Percentiles rank a stretch among this genome's conserved stretches.
Evolutionary conservation across 495 filamentous ascomycete genomes (phyloP).

Genomic region (Glonium stellatum): DNA sequence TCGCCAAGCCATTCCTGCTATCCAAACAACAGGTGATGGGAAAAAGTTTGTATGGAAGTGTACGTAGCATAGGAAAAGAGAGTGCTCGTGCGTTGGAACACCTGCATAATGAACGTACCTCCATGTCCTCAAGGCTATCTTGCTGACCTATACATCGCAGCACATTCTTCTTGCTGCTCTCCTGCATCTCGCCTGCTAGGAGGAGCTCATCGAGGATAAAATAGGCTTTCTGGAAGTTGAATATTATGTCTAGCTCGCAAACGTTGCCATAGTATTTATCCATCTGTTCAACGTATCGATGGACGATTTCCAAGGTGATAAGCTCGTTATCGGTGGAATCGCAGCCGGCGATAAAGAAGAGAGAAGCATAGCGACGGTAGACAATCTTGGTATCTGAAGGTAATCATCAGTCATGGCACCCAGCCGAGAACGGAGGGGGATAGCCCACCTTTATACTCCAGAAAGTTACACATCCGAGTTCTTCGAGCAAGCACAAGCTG

Average conservation of each 20-base stretch:
- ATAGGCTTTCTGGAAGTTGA: constrained; percentile 99
- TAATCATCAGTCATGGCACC: constrained; percentile 11
- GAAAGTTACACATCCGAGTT: constrained; percentile 99
- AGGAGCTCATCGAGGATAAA: constrained; percentile 97
- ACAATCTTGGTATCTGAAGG: constrained; percentile 87
- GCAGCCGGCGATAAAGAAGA: constrained; percentile 98
- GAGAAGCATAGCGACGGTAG: constrained; percentile 95
- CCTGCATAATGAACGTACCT: constrained; percentile 58
- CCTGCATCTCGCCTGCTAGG: constrained; percentile 93
- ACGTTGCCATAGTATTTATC: constrained; percentile 99
- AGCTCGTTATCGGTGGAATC: constrained; percentile 92
- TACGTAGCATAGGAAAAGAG: constrained; percentile 3
- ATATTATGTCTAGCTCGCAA: constrained; percentile 98
- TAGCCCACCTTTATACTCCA: constrained; percentile 87
- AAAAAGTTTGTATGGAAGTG: background rate
- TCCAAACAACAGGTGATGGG: constrained; percentile 48
- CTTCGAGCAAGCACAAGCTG: constrained; percentile 92
- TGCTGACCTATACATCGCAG: constrained; percentile 90
- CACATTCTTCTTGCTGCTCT: constrained; percentile 98
- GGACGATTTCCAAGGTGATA: constrained; percentile 95
- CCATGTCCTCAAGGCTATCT: constrained; percentile 92
- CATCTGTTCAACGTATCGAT: constrained; percentile 99
- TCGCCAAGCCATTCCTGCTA: constrained; percentile 4
- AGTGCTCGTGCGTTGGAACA: background rate
- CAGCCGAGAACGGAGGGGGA: background rate